Base-by-base conservation (phyloP, 2,329 filamentous ascomycete species). In the Xylaria sp. region DNA sequence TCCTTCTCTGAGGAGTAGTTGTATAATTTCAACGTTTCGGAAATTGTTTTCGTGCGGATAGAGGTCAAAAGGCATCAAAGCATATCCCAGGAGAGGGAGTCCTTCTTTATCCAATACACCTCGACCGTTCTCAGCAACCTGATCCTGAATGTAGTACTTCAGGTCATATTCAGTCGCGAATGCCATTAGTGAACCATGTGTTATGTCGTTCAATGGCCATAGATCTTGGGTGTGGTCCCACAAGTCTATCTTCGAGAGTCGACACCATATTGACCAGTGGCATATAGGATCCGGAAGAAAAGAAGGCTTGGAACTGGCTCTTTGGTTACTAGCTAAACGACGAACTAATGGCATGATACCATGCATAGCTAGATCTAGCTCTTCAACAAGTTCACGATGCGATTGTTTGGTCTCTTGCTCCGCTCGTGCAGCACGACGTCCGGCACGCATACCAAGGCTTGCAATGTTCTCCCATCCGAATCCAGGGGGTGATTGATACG, bases 71-170 rank as follows among this genome's bases (percentile, higher is more conserved):
- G 32, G 65, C 4, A 60, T 56, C 23, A 72, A 39, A 15, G 63
- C 66, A 67, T 72, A 60, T 34, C 57, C 69, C 15, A 74, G 20
- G 37, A 74, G 67, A 41, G 71, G 71, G 23, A 70, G 32, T 56
- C 69, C 67, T 7, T 64, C 8, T 50, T 72, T 72, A 6, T 10
- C 2, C n/a, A 73, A 46, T 41, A 70, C 9, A 1, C 23, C n/a
- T 2, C 5, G 41, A 9, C 69, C 71, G 13, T 55, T 34, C 3
- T 51, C 41, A 13, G 32, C 5, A n/a, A 73, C n/a, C 9, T 69
- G n/a, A 7, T 41, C 55, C 34, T 10, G 13, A 13, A 72, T 48
- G 37, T 66, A 74, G 10, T 32, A 15, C 3, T 50, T 8, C 20
- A 73, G 51, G 4, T 63, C 60, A 23, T 37, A 37, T 13, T 51